A percentile compares a stretch with the other conserved stretches of the same genome.
These are phyloP conservation scores for Liquidambar formosana DNA, from an alignment of 164 flowering plant genomes.

Conservation along the genomic window DNA sequence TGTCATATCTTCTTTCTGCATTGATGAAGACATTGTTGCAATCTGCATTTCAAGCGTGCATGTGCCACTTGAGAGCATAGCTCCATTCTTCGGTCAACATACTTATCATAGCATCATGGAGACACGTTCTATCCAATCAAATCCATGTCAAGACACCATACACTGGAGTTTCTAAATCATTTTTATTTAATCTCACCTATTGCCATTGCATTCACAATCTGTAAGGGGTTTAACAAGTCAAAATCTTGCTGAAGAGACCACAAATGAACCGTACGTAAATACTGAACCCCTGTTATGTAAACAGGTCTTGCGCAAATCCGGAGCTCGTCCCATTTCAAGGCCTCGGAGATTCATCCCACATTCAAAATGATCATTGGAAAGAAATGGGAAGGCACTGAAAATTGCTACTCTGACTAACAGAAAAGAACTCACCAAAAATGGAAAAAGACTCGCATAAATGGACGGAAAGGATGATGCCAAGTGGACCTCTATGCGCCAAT, in stretches of 20 bases:
- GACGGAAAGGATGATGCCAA: neutral
- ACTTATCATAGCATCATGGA: constrained; percentile 14
- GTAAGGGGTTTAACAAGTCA: neutral
- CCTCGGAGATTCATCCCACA: neutral
- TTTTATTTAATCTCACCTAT: neutral
- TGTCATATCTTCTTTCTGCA: neutral
- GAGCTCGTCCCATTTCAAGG: neutral
- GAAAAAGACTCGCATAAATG: neutral
- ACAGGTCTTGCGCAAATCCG: neutral
- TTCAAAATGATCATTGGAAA: neutral
- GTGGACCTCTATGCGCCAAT: neutral
- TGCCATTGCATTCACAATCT: neutral
- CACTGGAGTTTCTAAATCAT: no score
- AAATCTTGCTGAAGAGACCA: neutral
- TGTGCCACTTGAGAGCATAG: neutral
- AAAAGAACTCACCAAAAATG: no score
- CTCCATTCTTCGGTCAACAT: constrained; percentile 11
- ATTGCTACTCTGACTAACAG: no score
- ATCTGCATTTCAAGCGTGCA: neutral
- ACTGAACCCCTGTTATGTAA: neutral
- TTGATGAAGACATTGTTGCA: neutral
- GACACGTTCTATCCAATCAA: neutral
- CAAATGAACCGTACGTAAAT: neutral
- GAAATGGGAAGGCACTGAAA: no score
- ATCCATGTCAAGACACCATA: neutral